Evolutionary conservation across 2,329 filamentous ascomycete genomes (phyloP).

Genomic region (Aspergillus neoniger): DNA sequence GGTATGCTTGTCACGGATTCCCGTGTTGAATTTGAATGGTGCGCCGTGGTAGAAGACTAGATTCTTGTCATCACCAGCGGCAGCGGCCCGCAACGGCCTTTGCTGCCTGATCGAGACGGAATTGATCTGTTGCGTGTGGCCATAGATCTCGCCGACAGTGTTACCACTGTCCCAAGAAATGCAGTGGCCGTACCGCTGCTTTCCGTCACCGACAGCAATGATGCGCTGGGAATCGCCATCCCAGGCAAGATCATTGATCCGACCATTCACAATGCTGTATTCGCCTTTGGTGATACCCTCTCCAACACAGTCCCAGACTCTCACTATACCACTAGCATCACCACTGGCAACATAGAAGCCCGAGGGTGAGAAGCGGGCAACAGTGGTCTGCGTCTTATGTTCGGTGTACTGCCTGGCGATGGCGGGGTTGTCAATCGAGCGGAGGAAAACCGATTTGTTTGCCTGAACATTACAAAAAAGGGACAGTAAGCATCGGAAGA

Average conservation of each 20-base stretch:
- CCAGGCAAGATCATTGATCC: slow-evolving; percentile 96
- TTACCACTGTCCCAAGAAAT: slow-evolving; percentile 96
- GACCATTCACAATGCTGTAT: slow-evolving; percentile 89
- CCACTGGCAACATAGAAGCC: slow-evolving; percentile 95
- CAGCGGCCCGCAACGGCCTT: slow-evolving; percentile 86
- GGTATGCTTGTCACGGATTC: slow-evolving; percentile 74
- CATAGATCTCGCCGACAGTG: slow-evolving; percentile 88
- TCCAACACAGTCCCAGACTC: slow-evolving; percentile 87
- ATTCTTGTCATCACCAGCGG: slow-evolving; percentile 84
- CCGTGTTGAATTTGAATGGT: slow-evolving; percentile 94
- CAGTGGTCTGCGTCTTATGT: slow-evolving; percentile 84
- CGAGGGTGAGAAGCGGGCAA: slow-evolving; percentile 90
- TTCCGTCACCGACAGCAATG: slow-evolving; percentile 93
- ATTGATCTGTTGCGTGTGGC: slow-evolving; percentile 89
- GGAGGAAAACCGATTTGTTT: slow-evolving; percentile 94
- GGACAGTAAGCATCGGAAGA: not conserved
- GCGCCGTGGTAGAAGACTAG: slow-evolving; percentile 91
- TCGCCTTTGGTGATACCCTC: slow-evolving; percentile 90
- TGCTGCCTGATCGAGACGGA: slow-evolving; percentile 86
- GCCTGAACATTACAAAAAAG: slow-evolving; percentile 57
- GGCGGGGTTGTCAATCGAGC: slow-evolving; percentile 87
- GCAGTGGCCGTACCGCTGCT: slow-evolving; percentile 89
- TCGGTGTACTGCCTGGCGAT: slow-evolving; percentile 86
- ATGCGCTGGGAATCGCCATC: slow-evolving; percentile 95
- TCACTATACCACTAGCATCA: slow-evolving; percentile 79